Conservation (phyloP, 202 grass and related monocot genomes). For the Brachypodium distachyon region DNA sequence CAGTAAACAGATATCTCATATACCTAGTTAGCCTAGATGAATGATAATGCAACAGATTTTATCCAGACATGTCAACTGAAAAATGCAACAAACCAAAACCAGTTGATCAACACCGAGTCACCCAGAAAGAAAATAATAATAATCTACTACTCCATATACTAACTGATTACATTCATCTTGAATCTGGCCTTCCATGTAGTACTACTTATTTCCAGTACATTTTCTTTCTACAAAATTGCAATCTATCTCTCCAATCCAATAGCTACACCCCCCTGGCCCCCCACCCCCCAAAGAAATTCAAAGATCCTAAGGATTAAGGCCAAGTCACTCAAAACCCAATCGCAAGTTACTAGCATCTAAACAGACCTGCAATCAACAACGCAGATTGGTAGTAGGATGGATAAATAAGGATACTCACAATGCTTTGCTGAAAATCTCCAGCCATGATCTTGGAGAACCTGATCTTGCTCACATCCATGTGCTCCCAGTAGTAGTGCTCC, state of each 20-base stretch:
- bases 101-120: background rate
- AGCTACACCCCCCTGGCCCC: too few relatives aligned
- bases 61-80: background rate
- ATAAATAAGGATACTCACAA: slow-evolving; percentile 25
- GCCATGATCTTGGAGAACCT: slow-evolving; percentile 45
- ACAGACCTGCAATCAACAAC: too few relatives aligned
- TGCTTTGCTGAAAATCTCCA: slow-evolving; percentile 10
- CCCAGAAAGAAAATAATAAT: background rate
- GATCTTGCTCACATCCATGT: slow-evolving; percentile 24
- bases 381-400: too few relatives aligned
- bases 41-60: background rate
- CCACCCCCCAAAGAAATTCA: too few relatives aligned
- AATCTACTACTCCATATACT: background rate
- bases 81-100: background rate
- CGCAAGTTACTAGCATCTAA: too few relatives aligned
- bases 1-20: background rate
- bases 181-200: background rate
- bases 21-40: background rate
- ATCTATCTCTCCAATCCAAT: background rate
- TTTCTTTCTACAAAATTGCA: too few relatives aligned
- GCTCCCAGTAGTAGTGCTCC: slow-evolving; percentile 36
- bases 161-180: background rate
- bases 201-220: background rate
- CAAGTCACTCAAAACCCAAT: too few relatives aligned
- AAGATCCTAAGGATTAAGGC: background rate